phyloP scores from a whole-genome alignment of 2,329 filamentous ascomycete genomes.

The Magnaporthiopsis rhizophila region DNA sequence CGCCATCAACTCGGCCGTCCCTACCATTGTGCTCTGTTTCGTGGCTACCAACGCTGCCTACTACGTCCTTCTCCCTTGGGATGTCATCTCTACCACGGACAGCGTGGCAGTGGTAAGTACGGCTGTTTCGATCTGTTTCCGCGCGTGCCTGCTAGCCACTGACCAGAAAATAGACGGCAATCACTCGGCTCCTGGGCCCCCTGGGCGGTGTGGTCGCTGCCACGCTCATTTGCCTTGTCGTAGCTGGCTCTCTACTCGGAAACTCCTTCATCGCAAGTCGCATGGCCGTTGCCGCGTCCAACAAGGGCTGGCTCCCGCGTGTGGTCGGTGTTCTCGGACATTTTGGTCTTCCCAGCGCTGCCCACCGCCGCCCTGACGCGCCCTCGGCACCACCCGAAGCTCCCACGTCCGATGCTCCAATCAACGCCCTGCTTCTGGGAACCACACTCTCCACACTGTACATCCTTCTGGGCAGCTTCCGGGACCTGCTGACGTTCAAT shows the following conservation, averaged over 20 bases:
- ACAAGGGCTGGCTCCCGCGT: slow-evolving; percentile 41
- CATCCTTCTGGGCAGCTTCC: slow-evolving; percentile 53
- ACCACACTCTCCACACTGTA: slow-evolving; percentile 44
- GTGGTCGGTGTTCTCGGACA: slow-evolving; percentile 36
- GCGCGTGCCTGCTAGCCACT: slow-evolving; percentile 7
- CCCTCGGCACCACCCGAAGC: slow-evolving; percentile 8
- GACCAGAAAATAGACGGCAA: slow-evolving; percentile 37
- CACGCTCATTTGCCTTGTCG: slow-evolving; percentile 49
- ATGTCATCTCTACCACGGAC: slow-evolving; percentile 47
- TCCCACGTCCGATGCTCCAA: slow-evolving; percentile 38
- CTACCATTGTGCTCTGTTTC: slow-evolving; percentile 52
- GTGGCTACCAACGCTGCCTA: slow-evolving; percentile 53
- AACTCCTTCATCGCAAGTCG: slow-evolving; percentile 56
- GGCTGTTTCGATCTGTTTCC: background rate
- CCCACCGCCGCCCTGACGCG: slow-evolving; percentile 17
- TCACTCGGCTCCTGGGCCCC: slow-evolving; percentile 44
- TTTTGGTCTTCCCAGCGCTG: background rate
- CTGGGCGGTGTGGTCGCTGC: slow-evolving; percentile 46
- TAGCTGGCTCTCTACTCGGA: slow-evolving; percentile 52
- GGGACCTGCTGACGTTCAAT: slow-evolving; percentile 50
- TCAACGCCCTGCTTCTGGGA: slow-evolving; percentile 45
- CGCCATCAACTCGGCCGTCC: slow-evolving; percentile 53
- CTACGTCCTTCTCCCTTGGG: slow-evolving; percentile 55
- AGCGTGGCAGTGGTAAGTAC: slow-evolving; percentile 52
- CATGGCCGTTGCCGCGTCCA: slow-evolving; percentile 51